Base-by-base conservation (phyloP, 2,329 filamentous ascomycete genomes). In the Aspergillus flavus region DNA sequence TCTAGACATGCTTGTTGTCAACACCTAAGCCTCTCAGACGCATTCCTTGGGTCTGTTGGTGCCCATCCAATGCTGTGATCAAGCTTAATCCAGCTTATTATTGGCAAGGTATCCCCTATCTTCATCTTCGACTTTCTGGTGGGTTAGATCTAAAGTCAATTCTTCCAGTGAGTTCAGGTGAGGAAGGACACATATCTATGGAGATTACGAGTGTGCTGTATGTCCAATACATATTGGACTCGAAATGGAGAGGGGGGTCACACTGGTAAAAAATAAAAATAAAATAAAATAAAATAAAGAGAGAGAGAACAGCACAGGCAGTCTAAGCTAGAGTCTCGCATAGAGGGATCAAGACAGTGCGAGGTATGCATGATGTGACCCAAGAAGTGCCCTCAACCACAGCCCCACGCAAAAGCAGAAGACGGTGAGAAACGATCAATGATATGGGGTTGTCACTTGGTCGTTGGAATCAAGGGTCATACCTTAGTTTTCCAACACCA, bases 291-390 rank as follows among this genome's bases (percentile, higher is more conserved):
- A 36, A 36, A 5, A 36, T 21, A 23, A 23, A 23, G 1, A 23
- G 21, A 23, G 21, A 23, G 21, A 36, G 14, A 16, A 36, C 23
- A 48, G 23, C 46, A 48, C 11, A 48, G 23, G 11, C 14, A 48
- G 14, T 48, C 23, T 4, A 48, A 48, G 23, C 23, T 48, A 23
- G 23, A 19, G 46, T 46, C 43, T 46, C 21, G 46, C 46, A 48
- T 48, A 48, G 46, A 48, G 46, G 46, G 23, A 28, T 48, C 23
- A 16, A 46, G 50, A 34, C 39, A 57, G 45, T 36, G 59, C 61
- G 34, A 60, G 45, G 61, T 53, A 65, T 67, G 65, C 59, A 63
- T 67, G 65, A 67, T 64, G 61, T 57, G 58, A 66, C 63, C 54
- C 58, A 53, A 61, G 58, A 59, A 57, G 57, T 45, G 30, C 50